These are phyloP conservation scores for Stentor roeselii DNA, from an alignment of 73 alveolate genomes.

Conservation along the genomic window DNA sequence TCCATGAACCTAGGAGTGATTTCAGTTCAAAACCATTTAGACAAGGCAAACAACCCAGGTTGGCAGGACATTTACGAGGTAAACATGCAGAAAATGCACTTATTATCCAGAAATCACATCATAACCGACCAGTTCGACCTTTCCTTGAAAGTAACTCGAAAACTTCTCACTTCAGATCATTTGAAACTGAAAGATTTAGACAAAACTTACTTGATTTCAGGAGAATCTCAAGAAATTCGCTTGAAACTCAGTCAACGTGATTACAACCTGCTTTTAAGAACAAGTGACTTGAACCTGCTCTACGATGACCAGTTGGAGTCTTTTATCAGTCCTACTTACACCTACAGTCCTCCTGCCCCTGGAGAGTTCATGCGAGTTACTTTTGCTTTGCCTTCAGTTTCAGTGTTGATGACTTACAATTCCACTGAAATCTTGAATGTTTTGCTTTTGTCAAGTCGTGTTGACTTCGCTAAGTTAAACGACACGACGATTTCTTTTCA, in stretches of 20 bases:
- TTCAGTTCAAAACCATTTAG: neutral
- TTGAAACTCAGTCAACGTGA: neutral
- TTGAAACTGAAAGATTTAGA: neutral
- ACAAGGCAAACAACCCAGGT: neutral
- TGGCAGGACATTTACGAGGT: conserved; percentile 9
- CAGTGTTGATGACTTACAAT: neutral
- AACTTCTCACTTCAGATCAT: neutral
- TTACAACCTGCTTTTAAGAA: neutral
- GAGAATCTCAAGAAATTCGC: neutral
- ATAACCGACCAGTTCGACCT: conserved; percentile 2
- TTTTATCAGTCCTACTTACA: neutral
- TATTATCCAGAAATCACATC: neutral
- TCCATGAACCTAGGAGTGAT: neutral
- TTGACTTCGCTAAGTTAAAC: neutral
- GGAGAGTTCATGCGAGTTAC: neutral
- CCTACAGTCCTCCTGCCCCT: neutral
- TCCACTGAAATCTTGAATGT: neutral
- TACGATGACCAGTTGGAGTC: neutral
- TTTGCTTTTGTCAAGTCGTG: neutral
- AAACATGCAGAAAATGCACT: neutral
- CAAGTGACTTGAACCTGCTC: neutral
- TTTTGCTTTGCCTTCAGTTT: neutral
- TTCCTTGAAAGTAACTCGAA: neutral
- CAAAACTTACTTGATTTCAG: neutral
- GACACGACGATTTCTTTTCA: neutral